phyloP scores from a whole-genome alignment of 805 yeast species.

The Suhomyces vadensis region DNA sequence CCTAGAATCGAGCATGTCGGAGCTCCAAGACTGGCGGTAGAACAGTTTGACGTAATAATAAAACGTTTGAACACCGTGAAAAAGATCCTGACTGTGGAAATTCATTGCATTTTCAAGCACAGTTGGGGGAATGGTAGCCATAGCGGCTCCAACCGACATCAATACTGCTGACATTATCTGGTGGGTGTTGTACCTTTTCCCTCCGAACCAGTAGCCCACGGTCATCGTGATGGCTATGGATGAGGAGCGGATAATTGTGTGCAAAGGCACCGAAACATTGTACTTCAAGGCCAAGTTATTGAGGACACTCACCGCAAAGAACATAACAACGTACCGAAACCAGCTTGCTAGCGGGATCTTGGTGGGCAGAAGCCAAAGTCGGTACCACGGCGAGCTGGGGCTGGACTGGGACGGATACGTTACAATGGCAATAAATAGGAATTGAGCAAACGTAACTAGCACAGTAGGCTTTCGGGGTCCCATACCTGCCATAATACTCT shows the following conservation, averaged over 20 bases:
- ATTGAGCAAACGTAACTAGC: slow-evolving; percentile 58
- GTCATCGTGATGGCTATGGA: slow-evolving; percentile 63
- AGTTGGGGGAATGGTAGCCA: slow-evolving; percentile 32
- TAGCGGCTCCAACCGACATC: slow-evolving; percentile 56
- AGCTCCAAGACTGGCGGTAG: no score
- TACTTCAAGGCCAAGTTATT: slow-evolving; percentile 61
- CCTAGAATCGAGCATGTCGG: no score
- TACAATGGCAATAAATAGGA: slow-evolving; percentile 50
- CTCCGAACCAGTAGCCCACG: slow-evolving; percentile 49
- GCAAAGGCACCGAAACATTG: slow-evolving; percentile 64
- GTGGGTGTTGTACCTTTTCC: slow-evolving; percentile 41
- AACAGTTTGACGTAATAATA: no score
- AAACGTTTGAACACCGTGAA: no score
- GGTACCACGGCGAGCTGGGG: slow-evolving; percentile 15
- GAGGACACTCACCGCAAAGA: slow-evolving; percentile 50
- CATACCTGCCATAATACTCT: slow-evolving; percentile 41
- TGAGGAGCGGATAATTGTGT: slow-evolving; percentile 64
- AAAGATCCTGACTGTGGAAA: no score
- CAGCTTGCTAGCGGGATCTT: slow-evolving; percentile 46
- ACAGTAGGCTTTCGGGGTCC: slow-evolving; percentile 40
- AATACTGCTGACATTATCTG: slow-evolving; percentile 54
- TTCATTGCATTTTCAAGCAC: background rate
- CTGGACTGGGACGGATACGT: slow-evolving; percentile 34
- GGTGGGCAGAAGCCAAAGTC: slow-evolving; percentile 32
- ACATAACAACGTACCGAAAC: slow-evolving; percentile 48